These are phyloP conservation scores for Clavispora fructus DNA, from an alignment of 805 yeast genomes.

Conservation along the genomic window DNA sequence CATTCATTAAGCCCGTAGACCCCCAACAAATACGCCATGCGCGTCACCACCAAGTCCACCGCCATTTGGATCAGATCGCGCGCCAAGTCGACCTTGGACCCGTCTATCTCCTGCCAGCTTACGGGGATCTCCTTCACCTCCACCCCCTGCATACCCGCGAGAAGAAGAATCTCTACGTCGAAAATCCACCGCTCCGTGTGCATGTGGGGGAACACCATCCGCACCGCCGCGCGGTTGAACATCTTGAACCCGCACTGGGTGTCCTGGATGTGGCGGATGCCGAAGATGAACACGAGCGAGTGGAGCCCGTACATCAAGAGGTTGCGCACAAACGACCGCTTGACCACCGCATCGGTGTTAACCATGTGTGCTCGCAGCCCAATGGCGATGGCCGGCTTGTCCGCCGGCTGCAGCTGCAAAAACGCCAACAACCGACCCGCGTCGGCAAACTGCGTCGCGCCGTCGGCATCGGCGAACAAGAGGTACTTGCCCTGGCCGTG, in stretches of 20 bases:
- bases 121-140: constrained; percentile 75
- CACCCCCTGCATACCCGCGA: constrained; percentile 69
- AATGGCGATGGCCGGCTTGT: constrained; percentile 60
- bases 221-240: constrained; percentile 68
- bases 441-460: constrained; percentile 82
- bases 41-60: constrained; percentile 80
- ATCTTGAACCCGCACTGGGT: constrained; percentile 98
- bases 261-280: constrained; percentile 80
- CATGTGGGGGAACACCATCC: constrained; percentile 73
- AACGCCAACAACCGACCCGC: constrained; percentile 45
- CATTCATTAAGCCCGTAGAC: constrained; percentile 49
- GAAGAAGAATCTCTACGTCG: constrained; percentile 85
- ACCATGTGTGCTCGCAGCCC: constrained; percentile 98
- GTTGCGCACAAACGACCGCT: constrained; percentile 82
- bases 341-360: constrained; percentile 92
- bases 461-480: constrained; percentile 96
- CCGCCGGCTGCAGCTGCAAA: constrained; percentile 27
- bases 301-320: constrained; percentile 91
- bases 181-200: constrained; percentile 98
- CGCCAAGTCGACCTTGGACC: constrained; percentile 90
- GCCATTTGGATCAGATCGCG: constrained; percentile 92
- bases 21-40: constrained; percentile 83
- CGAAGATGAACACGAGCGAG: constrained; percentile 78
- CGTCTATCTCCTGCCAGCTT: constrained; percentile 96
- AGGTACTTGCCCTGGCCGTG: constrained; percentile 66